Conservation (phyloP, 176 grass and related monocot species). For the Oryza nivara region DNA sequence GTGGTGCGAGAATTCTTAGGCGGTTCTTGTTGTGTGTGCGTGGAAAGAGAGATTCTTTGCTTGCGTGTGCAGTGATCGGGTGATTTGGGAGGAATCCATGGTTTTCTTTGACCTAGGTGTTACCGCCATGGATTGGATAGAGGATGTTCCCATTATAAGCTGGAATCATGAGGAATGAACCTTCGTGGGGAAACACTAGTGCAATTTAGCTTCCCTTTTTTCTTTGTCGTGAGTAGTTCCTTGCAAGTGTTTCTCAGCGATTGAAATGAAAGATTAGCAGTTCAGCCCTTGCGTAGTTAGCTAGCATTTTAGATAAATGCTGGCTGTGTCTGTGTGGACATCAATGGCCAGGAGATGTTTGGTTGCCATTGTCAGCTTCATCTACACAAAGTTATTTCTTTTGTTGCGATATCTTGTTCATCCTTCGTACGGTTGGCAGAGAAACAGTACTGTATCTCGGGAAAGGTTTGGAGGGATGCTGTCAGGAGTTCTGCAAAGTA, state of each 20-base stretch:
- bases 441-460: not conserved
- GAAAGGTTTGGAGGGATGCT: not conserved
- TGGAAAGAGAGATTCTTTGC: slow-evolving; percentile 26
- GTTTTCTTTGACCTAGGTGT: slow-evolving; percentile 33
- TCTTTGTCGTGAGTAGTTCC: not conserved
- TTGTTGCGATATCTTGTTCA: slow-evolving; percentile 10
- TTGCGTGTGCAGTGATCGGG: not conserved
- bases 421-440: slow-evolving; percentile 2
- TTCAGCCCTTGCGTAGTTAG: not conserved
- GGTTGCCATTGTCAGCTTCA: slow-evolving; percentile 6
- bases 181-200: not conserved
- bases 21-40: not conserved
- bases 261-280: not conserved
- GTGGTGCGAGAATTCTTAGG: not conserved
- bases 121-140: not conserved
- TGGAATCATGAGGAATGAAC: not conserved
- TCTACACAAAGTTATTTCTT: slow-evolving; percentile 12
- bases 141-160: not conserved
- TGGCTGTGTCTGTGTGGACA: not conserved
- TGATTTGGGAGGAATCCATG: slow-evolving; percentile 13
- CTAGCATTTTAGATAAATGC: slow-evolving; percentile 5
- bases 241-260: not conserved
- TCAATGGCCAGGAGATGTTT: slow-evolving; percentile 14
- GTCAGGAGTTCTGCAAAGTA: slow-evolving; percentile 23
- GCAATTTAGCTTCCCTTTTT: not conserved